These are phyloP conservation scores for Nakazawaea wickerhamii DNA, from an alignment of 805 yeast species.

Conservation along the genomic window DNA sequence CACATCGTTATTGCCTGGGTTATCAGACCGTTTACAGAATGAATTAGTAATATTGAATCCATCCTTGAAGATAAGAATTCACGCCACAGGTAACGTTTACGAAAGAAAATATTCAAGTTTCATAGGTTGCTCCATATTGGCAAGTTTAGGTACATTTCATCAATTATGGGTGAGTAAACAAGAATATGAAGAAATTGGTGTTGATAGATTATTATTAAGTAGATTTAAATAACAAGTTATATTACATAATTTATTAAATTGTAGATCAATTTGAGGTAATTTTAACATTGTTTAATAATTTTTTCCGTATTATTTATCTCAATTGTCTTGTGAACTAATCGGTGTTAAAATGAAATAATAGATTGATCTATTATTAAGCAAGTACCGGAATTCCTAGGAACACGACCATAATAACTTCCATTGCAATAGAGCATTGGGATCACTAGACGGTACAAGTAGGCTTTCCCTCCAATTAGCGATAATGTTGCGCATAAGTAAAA, in stretches of 20 bases:
- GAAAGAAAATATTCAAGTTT: constrained; percentile 82
- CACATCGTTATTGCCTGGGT: constrained; percentile 71
- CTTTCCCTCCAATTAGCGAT: too few relatives aligned
- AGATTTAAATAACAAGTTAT: constrained; percentile 58
- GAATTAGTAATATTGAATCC: constrained; percentile 72
- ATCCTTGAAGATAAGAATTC: constrained; percentile 77
- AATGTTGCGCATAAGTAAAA: too few relatives aligned
- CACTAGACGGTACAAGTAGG: too few relatives aligned
- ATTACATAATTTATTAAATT: neutral
- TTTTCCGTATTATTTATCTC: too few relatives aligned
- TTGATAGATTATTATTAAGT: constrained; percentile 70
- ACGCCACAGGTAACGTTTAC: constrained; percentile 69
- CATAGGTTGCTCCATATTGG: constrained; percentile 88
- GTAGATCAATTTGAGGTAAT: neutral
- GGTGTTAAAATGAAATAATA: too few relatives aligned
- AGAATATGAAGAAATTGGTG: constrained; percentile 87
- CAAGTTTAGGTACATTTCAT: constrained; percentile 90
- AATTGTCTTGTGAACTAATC: too few relatives aligned
- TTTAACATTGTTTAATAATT: neutral
- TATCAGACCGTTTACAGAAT: constrained; percentile 67
- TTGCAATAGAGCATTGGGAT: too few relatives aligned
- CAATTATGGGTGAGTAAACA: constrained; percentile 88
- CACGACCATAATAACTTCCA: too few relatives aligned
- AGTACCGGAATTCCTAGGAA: too few relatives aligned
- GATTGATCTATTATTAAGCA: too few relatives aligned